Conservation (phyloP, 2,329 filamentous ascomycete species). For the Ampelomyces quisqualis region DNA sequence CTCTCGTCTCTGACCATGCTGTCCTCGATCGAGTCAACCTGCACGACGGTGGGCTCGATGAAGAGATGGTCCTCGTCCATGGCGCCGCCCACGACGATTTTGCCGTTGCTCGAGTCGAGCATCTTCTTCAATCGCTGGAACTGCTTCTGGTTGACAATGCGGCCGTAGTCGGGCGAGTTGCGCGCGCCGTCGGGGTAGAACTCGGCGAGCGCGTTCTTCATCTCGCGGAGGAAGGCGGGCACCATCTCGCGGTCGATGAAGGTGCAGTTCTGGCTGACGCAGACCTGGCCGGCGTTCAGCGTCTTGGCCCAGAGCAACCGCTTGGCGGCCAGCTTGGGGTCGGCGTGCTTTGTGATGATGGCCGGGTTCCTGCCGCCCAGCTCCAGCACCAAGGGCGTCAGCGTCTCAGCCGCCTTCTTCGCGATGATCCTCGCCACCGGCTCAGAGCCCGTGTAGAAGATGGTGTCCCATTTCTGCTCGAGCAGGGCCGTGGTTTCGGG, state of each 20-base stretch:
- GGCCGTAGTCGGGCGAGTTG: slow-evolving; percentile 73
- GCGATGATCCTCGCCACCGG: slow-evolving; percentile 65
- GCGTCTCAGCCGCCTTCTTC: slow-evolving; percentile 55
- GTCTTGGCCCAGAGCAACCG: slow-evolving; percentile 88
- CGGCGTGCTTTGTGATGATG: slow-evolving; percentile 80
- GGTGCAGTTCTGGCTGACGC: slow-evolving; percentile 89
- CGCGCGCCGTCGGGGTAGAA: slow-evolving; percentile 84
- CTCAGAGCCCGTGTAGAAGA: slow-evolving; percentile 88
- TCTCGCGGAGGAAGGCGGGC: slow-evolving; percentile 68
- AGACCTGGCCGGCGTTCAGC: slow-evolving; percentile 85
- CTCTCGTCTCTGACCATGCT: slow-evolving; percentile 79
- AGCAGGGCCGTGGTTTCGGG: slow-evolving; percentile 79
- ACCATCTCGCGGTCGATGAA: slow-evolving; percentile 76
- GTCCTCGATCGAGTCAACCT: slow-evolving; percentile 73
- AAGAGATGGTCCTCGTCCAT: slow-evolving; percentile 78
- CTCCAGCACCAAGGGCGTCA: slow-evolving; percentile 84
- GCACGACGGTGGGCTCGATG: slow-evolving; percentile 91
- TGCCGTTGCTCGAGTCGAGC: slow-evolving; percentile 80
- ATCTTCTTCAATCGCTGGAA: slow-evolving; percentile 85
- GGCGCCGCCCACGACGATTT: slow-evolving; percentile 82
- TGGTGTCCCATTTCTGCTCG: slow-evolving; percentile 93
- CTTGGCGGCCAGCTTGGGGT: slow-evolving; percentile 77
- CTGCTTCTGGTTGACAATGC: slow-evolving; percentile 77
- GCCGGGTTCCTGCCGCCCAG: slow-evolving; percentile 90
- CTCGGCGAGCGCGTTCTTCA: slow-evolving; percentile 69